Conservation (phyloP, 2,329 filamentous ascomycete genomes). For the Trichoderma sp. region DNA sequence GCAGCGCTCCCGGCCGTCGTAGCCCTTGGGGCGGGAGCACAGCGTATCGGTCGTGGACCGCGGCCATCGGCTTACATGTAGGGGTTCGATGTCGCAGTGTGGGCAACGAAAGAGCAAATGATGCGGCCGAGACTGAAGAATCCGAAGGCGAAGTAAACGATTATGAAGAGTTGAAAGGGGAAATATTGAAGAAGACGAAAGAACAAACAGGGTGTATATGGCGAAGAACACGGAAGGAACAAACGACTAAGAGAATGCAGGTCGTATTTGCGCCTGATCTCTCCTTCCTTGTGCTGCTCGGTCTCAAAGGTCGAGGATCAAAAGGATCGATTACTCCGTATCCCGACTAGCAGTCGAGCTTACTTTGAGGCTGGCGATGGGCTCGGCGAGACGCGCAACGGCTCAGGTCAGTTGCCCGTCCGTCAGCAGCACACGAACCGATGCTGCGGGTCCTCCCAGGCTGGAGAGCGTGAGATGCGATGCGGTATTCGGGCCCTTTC, state of each 20-base stretch:
- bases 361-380: conserved; percentile 24
- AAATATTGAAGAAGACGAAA: neutral
- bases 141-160: too few species aligned
- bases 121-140: too few species aligned
- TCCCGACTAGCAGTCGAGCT: neutral
- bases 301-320: neutral
- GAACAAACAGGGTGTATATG: neutral
- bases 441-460: conserved; percentile 19
- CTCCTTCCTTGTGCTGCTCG: conserved; percentile 4
- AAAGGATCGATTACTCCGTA: neutral
- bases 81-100: too few species aligned
- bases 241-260: neutral
- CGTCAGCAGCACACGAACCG: conserved; percentile 27
- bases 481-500: neutral
- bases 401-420: conserved; percentile 28
- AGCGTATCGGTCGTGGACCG: conserved; percentile 27
- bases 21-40: conserved; percentile 27
- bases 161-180: too few species aligned
- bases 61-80: conserved; percentile 26
- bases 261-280: conserved; percentile 12
- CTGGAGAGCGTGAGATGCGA: neutral
- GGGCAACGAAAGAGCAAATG: too few species aligned
- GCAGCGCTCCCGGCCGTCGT: conserved; percentile 28
- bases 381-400: neutral
- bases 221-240: neutral